phyloP scores from a whole-genome alignment of 2,329 filamentous ascomycete species.

The Penicillium corylophilum region DNA sequence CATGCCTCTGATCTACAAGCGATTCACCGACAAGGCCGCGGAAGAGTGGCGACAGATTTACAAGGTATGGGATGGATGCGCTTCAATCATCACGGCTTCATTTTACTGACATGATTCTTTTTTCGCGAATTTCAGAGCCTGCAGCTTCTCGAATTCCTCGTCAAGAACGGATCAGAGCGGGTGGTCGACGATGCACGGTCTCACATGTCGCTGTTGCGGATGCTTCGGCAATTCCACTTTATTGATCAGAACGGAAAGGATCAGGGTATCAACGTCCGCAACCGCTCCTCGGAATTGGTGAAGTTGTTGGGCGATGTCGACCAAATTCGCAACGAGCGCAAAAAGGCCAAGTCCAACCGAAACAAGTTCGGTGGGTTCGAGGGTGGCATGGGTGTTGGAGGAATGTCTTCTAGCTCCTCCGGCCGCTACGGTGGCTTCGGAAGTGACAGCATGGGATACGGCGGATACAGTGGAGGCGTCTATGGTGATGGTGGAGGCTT shows the following conservation, averaged over 20 bases:
- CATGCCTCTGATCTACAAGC: slow-evolving; percentile 99
- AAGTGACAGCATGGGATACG: slow-evolving; percentile 67
- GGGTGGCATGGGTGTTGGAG: slow-evolving; percentile 66
- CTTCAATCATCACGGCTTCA: neutral
- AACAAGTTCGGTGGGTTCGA: slow-evolving; percentile 96
- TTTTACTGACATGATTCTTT: slow-evolving; percentile 1
- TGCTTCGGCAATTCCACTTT: slow-evolving; percentile 97
- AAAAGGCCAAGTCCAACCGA: slow-evolving; percentile 86
- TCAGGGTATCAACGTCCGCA: slow-evolving; percentile 95
- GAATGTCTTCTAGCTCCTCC: slow-evolving; percentile 52
- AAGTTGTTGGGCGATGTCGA: slow-evolving; percentile 80
- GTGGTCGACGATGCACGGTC: slow-evolving; percentile 96
- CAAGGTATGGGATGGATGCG: slow-evolving; percentile 60
- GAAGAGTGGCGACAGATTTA: slow-evolving; percentile 99
- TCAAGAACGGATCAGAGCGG: slow-evolving; percentile 96
- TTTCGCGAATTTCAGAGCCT: slow-evolving; percentile 54
- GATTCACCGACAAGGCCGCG: slow-evolving; percentile 96
- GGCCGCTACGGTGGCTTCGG: slow-evolving; percentile 86
- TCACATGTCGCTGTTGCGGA: slow-evolving; percentile 92
- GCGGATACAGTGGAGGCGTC: slow-evolving; percentile 70
- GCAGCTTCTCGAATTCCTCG: slow-evolving; percentile 91
- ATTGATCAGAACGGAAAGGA: slow-evolving; percentile 97
- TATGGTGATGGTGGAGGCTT: slow-evolving; percentile 51
- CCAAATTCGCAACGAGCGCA: slow-evolving; percentile 60
- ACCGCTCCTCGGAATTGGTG: slow-evolving; percentile 90